Conservation (phyloP, 495 filamentous ascomycete species). For the Podospora australis region DNA sequence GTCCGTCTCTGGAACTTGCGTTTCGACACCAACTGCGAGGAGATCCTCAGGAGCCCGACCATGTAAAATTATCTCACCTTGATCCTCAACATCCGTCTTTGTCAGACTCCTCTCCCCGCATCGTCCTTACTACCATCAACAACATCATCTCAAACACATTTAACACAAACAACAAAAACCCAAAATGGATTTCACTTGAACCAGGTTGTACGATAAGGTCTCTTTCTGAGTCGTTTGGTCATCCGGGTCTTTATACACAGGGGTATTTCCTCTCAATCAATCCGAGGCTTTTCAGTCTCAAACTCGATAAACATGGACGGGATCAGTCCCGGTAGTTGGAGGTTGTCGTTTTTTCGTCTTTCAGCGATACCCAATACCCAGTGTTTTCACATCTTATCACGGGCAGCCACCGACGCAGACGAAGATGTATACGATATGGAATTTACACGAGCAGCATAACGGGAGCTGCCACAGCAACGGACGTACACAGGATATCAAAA, state of each 20-base stretch:
- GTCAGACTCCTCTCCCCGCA: conserved; percentile 5
- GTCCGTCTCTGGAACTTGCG: conserved; percentile 92
- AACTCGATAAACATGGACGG: conserved; percentile 18
- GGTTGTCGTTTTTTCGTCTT: conserved; percentile 15
- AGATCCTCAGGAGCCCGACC: conserved; percentile 63
- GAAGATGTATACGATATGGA: conserved; percentile 12
- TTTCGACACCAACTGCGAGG: conserved; percentile 95
- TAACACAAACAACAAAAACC: conserved; percentile 11
- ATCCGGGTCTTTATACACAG: conserved; percentile 18
- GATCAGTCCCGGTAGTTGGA: conserved; percentile 21
- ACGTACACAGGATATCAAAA: conserved; percentile 7
- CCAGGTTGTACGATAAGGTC: conserved; percentile 31
- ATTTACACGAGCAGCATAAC: background rate
- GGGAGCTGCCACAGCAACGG: background rate
- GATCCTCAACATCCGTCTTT: conserved; percentile 4
- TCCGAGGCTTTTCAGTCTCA: conserved; percentile 1
- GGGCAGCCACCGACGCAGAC: too few species aligned
- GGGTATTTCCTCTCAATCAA: conserved; percentile 5
- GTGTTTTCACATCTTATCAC: too few species aligned
- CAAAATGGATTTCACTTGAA: conserved; percentile 16
- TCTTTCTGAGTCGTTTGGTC: conserved; percentile 25
- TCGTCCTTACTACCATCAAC: conserved; percentile 1
- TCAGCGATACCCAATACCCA: conserved; percentile 16
- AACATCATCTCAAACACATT: conserved; percentile 3
- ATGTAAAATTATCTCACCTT: conserved; percentile 26